phyloP scores from a whole-genome alignment of 805 yeast genomes.

The Clavispora carvajalis region DNA sequence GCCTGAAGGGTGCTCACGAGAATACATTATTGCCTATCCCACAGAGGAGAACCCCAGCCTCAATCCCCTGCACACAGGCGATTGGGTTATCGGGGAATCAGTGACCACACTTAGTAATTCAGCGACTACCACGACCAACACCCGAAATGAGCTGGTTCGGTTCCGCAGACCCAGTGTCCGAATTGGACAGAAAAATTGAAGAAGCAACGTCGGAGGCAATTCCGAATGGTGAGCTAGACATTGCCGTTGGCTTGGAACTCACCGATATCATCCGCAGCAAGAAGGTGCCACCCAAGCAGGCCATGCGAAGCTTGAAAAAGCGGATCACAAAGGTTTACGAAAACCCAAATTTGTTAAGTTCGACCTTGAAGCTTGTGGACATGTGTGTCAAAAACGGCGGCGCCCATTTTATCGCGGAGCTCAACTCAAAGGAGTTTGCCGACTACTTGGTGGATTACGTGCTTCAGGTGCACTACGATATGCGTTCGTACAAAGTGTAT shows the following conservation, averaged over 20 bases:
- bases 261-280: slow-evolving; percentile 84
- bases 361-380: slow-evolving; percentile 74
- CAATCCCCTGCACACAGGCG: slow-evolving; percentile 2
- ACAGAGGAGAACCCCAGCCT: neutral
- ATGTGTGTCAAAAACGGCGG: slow-evolving; percentile 93
- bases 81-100: neutral
- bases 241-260: slow-evolving; percentile 68
- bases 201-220: slow-evolving; percentile 85
- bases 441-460: slow-evolving; percentile 60
- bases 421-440: slow-evolving; percentile 80
- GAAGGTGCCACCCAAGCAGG: slow-evolving; percentile 69
- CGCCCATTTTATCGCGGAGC: slow-evolving; percentile 69
- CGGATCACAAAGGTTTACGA: slow-evolving; percentile 52
- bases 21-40: too few relatives aligned
- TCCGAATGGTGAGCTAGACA: slow-evolving; percentile 85
- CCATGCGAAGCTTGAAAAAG: slow-evolving; percentile 79
- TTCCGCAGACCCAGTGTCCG: slow-evolving; percentile 27
- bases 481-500: slow-evolving; percentile 17
- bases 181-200: slow-evolving; percentile 58
- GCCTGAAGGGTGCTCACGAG: too few relatives aligned
- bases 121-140: neutral
- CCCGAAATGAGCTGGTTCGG: slow-evolving; percentile 51
- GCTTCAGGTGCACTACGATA: slow-evolving; percentile 35
- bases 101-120: neutral
- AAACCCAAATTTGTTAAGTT: slow-evolving; percentile 77